phyloP scores from a whole-genome alignment of 78 protist genomes.

The Dictyostelium firmibasis region DNA sequence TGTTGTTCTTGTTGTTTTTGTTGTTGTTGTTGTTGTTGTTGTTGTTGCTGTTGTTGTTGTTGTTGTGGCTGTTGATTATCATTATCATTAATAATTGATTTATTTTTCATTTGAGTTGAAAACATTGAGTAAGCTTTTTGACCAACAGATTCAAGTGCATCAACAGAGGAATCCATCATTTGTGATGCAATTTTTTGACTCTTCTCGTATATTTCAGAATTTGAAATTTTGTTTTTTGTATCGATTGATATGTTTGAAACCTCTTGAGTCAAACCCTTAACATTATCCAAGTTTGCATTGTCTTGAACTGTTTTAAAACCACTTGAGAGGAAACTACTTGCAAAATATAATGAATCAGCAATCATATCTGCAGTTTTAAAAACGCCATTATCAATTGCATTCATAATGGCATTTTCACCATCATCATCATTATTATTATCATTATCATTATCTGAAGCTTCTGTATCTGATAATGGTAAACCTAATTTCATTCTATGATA shows the following conservation, averaged over 20 bases:
- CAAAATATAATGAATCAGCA: constrained; percentile 64
- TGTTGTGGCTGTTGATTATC: not conserved
- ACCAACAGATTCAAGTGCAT: constrained; percentile 51
- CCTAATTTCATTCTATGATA: not conserved
- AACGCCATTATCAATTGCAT: constrained; percentile 66
- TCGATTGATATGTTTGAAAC: constrained; percentile 40
- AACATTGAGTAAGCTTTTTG: constrained; percentile 63
- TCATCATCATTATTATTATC: constrained; percentile 15
- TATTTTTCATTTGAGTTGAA: constrained; percentile 50
- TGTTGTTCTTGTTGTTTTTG: too few species aligned
- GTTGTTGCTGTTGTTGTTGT: not conserved
- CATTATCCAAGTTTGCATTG: constrained; percentile 64
- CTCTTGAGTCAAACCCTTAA: constrained; percentile 43
- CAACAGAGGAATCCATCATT: constrained; percentile 57
- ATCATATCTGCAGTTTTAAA: constrained; percentile 72
- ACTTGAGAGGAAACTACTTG: constrained; percentile 46
- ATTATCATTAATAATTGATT: not conserved
- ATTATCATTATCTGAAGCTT: too few species aligned
- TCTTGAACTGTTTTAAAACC: constrained; percentile 72
- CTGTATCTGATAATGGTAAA: not conserved
- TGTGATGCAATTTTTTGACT: constrained; percentile 61
- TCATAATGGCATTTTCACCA: not conserved
- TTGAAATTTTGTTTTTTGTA: constrained; percentile 54
- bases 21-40: too few species aligned
- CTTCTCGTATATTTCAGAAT: constrained; percentile 60